Percentiles rank a stretch among this genome's conserved stretches.
phyloP scores from a whole-genome alignment of 768 basidiomycete species.

The Hericium alpestre region DNA sequence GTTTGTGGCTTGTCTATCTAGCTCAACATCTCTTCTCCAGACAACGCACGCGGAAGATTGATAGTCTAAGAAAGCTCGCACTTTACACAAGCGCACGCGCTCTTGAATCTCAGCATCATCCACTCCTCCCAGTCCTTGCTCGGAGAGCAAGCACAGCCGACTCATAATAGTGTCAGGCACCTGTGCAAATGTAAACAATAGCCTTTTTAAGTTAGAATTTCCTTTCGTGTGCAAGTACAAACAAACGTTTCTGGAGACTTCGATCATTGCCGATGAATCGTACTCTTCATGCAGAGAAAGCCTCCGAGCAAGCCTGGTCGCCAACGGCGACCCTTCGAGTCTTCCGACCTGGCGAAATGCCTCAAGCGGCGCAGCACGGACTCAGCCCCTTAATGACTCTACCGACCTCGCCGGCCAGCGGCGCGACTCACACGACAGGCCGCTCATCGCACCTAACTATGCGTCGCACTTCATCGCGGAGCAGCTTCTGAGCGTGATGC shows the following conservation, averaged over 20 bases:
- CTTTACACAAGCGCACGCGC: conserved; percentile 75
- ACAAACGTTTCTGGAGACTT: too few species aligned
- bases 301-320: too few species aligned
- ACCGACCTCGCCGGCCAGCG: conserved; percentile 18
- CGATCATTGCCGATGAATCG: too few species aligned
- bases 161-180: too few species aligned
- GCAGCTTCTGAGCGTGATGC: conserved; percentile 76
- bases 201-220: too few species aligned
- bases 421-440: conserved; percentile 16
- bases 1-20: not conserved
- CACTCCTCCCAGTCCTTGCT: too few species aligned
- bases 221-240: too few species aligned
- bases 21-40: conserved; percentile 24
- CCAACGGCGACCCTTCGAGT: too few species aligned
- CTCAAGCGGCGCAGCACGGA: conserved; percentile 16
- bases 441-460: conserved; percentile 30
- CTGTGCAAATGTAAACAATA: too few species aligned
- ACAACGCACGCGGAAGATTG: conserved; percentile 59
- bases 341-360: too few species aligned
- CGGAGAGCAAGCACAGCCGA: too few species aligned
- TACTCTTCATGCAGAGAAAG: too few species aligned
- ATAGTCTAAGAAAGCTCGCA: conserved; percentile 71
- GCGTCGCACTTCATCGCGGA: conserved; percentile 62
- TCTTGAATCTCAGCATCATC: conserved; percentile 80
- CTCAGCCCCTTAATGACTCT: conserved; percentile 13